Evolutionary conservation across 495 filamentous ascomycete species (phyloP).

Genomic region (Penicillium bialowiezense): DNA sequence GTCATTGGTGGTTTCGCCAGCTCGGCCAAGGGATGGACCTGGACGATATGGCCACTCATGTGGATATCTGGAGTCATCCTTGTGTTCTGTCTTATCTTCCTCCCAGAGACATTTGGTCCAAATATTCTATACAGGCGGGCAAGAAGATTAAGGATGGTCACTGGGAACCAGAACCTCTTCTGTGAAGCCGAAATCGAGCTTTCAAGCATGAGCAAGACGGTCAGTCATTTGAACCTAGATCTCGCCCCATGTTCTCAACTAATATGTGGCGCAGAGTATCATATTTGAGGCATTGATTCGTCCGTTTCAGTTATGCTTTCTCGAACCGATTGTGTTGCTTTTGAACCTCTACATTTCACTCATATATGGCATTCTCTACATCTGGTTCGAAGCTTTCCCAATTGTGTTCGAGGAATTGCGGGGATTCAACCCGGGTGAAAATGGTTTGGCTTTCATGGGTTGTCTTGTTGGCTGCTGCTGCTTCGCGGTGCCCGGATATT

Average conservation of each 20-base stretch:
- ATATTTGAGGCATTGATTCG: conserved; percentile 38
- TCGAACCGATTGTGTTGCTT: conserved; percentile 50
- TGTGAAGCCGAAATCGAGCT: conserved; percentile 43
- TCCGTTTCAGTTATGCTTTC: conserved; percentile 42
- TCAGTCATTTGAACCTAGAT: too few species aligned
- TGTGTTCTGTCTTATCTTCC: conserved; percentile 47
- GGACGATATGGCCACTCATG: conserved; percentile 48
- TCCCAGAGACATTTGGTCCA: conserved; percentile 56
- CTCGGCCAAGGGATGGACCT: conserved; percentile 41
- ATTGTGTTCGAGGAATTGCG: conserved; percentile 50
- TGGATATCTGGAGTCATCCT: conserved; percentile 46
- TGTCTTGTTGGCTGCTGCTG: conserved; percentile 40
- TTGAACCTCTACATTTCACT: conserved; percentile 54
- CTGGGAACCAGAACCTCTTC: conserved; percentile 27
- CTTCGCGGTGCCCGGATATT: conserved; percentile 42
- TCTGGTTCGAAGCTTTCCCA: conserved; percentile 58
- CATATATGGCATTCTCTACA: conserved; percentile 53
- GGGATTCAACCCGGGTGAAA: conserved; percentile 43
- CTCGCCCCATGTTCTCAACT: too few species aligned
- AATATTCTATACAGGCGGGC: conserved; percentile 58
- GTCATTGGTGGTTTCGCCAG: conserved; percentile 41
- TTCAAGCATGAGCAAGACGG: conserved; percentile 20
- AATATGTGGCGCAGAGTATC: conserved; percentile 22
- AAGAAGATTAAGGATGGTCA: conserved; percentile 42
- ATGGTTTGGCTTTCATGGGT: conserved; percentile 50